A percentile compares a stretch with the other conserved stretches of the same genome.
phyloP scores from a whole-genome alignment of 2,329 filamentous ascomycete species.

The Cercospora berteroae region DNA sequence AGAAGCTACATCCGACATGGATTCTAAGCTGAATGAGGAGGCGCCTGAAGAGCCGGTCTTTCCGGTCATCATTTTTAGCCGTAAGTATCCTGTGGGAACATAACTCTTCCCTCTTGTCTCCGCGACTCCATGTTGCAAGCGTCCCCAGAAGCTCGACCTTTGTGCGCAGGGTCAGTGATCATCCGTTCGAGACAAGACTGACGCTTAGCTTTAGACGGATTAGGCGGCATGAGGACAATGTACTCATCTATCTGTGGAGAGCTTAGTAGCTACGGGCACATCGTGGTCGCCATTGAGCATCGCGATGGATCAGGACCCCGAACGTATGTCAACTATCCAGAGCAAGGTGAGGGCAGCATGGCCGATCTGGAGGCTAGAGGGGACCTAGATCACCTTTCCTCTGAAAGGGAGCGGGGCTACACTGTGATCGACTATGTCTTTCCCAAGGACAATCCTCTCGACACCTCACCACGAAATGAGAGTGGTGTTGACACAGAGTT shows the following conservation, averaged over 20 bases:
- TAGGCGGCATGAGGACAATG: slow-evolving; percentile 62
- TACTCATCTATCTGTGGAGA: slow-evolving; percentile 65
- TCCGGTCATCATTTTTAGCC: slow-evolving; percentile 61
- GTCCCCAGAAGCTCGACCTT: neutral
- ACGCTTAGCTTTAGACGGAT: slow-evolving; percentile 44
- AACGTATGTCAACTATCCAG: slow-evolving; percentile 58
- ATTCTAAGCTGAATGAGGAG: slow-evolving; percentile 40
- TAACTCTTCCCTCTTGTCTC: neutral
- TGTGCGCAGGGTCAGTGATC: neutral
- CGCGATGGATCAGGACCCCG: slow-evolving; percentile 63
- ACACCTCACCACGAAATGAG: slow-evolving; percentile 54
- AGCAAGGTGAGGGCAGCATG: slow-evolving; percentile 40
- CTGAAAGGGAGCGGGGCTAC: slow-evolving; percentile 31
- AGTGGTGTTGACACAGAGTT: slow-evolving; percentile 61
- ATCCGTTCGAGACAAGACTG: neutral
- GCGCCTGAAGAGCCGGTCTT: slow-evolving; percentile 49
- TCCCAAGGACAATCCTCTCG: slow-evolving; percentile 52
- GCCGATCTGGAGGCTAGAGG: slow-evolving; percentile 31
- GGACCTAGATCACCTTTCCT: slow-evolving; percentile 27
- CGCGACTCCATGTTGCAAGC: neutral
- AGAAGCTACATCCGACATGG: slow-evolving; percentile 44
- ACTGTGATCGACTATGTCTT: slow-evolving; percentile 54
- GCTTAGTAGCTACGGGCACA: slow-evolving; percentile 64
- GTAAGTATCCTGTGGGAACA: slow-evolving; percentile 29
- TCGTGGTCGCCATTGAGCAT: slow-evolving; percentile 65